These are phyloP conservation scores for Xylaria cubensis DNA, from an alignment of 495 filamentous ascomycete genomes.

Conservation along the genomic window DNA sequence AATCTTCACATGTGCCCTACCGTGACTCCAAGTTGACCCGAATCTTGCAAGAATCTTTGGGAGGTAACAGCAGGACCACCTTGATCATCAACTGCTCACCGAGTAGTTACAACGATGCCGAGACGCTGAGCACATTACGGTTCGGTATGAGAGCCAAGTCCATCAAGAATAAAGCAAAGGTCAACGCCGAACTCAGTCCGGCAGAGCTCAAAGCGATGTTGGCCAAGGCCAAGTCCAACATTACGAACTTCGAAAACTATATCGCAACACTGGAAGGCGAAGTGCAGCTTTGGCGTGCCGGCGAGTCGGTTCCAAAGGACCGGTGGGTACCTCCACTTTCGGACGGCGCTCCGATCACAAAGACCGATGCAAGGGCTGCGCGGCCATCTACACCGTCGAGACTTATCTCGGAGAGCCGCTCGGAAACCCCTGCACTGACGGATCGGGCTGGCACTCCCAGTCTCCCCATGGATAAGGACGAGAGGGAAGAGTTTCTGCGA, in stretches of 20 bases:
- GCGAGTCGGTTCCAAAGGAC: slow-evolving; percentile 88
- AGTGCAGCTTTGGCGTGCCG: slow-evolving; percentile 82
- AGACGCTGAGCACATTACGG: slow-evolving; percentile 90
- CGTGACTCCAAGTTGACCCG: slow-evolving; percentile 97
- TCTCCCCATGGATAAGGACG: slow-evolving; percentile 90
- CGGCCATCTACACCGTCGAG: slow-evolving; percentile 85
- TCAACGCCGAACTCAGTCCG: slow-evolving; percentile 96
- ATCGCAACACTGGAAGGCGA: slow-evolving; percentile 85
- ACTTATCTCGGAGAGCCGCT: slow-evolving; percentile 75
- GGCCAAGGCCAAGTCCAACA: slow-evolving; percentile 88
- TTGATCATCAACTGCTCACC: slow-evolving; percentile 99
- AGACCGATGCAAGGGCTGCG: slow-evolving; percentile 64
- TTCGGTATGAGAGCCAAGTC: slow-evolving; percentile 98
- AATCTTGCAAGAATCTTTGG: slow-evolving; percentile 94
- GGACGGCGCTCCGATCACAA: slow-evolving; percentile 65
- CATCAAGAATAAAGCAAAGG: slow-evolving; percentile 99
- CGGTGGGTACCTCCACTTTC: slow-evolving; percentile 63
- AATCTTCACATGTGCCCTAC: slow-evolving; percentile 97
- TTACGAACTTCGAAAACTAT: slow-evolving; percentile 86
- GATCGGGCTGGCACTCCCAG: slow-evolving; percentile 88
- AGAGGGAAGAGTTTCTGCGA: slow-evolving; percentile 93
- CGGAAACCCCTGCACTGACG: slow-evolving; percentile 68
- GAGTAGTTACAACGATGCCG: slow-evolving; percentile 96
- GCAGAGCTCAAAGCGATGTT: slow-evolving; percentile 90
- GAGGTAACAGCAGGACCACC: slow-evolving; percentile 96